Conservation (phyloP, 2,329 filamentous ascomycete genomes). For the Colletotrichum spaethianum region DNA sequence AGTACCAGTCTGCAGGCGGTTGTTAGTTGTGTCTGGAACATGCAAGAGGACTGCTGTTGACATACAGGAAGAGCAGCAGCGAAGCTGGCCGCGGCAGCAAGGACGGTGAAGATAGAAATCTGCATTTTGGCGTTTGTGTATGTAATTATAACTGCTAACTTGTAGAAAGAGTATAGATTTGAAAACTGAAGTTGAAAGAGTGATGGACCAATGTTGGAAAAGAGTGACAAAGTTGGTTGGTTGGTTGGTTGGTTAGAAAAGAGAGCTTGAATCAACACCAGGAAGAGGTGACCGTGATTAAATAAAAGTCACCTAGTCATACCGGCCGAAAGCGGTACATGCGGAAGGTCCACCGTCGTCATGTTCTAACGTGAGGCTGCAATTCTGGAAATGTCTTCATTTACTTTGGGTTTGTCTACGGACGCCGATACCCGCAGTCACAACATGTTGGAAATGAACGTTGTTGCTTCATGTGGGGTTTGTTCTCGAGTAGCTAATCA, state of each 20-base stretch:
- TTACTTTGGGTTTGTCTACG: constrained; percentile 17
- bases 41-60: neutral
- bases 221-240: constrained; percentile 10
- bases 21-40: neutral
- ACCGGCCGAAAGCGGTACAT: neutral
- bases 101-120: constrained; percentile 21
- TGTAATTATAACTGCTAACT: neutral
- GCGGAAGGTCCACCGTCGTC: neutral
- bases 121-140: constrained; percentile 6
- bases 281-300: neutral
- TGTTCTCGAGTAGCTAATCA: constrained; percentile 5
- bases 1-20: neutral
- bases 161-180: neutral
- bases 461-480: constrained; percentile 4
- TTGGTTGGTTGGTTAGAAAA: neutral
- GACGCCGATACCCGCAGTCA: neutral
- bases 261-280: fast-evolving
- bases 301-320: neutral
- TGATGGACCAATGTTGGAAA: neutral
- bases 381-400: constrained; percentile 5
- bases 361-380: neutral
- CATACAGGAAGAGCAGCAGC: constrained; percentile 21
- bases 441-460: constrained; percentile 16
- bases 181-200: neutral
- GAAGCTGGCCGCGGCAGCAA: constrained; percentile 18